phyloP scores from a whole-genome alignment of 2,329 filamentous ascomycete genomes.

The Cercospora sp. region DNA sequence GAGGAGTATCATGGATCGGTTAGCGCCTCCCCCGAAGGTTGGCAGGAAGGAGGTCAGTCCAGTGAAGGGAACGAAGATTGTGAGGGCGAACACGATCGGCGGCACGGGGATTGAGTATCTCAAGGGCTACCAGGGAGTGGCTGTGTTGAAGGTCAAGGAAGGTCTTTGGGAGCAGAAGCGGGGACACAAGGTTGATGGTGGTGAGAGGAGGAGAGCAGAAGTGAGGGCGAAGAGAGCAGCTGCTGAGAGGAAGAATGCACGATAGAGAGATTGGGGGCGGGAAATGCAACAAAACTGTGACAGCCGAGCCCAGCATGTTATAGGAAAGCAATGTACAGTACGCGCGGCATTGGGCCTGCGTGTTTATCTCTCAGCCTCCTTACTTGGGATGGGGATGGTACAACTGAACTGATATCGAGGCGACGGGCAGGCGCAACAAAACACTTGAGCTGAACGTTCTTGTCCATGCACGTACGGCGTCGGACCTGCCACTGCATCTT shows the following conservation, averaged over 20 bases:
- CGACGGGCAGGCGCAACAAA: neutral
- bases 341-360: neutral
- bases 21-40: conserved; percentile 40
- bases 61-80: conserved; percentile 66
- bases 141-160: conserved; percentile 70
- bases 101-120: conserved; percentile 73
- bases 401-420: neutral
- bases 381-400: neutral
- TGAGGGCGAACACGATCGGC: conserved; percentile 66
- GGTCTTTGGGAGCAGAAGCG: conserved; percentile 90
- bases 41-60: conserved; percentile 34
- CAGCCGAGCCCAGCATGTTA: neutral
- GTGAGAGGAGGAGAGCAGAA: conserved; percentile 84
- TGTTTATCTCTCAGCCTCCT: neutral
- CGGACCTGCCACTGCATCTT: neutral
- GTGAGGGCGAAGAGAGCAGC: conserved; percentile 83
- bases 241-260: conserved; percentile 63
- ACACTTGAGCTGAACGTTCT: neutral
- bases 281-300: neutral
- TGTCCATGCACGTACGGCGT: neutral
- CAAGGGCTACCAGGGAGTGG: conserved; percentile 62
- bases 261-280: neutral
- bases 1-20: conserved; percentile 28
- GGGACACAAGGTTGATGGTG: conserved; percentile 91
- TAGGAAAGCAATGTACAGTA: neutral